These are phyloP conservation scores for Saturnispora dispora DNA, from an alignment of 805 yeast genomes.

Conservation along the genomic window DNA sequence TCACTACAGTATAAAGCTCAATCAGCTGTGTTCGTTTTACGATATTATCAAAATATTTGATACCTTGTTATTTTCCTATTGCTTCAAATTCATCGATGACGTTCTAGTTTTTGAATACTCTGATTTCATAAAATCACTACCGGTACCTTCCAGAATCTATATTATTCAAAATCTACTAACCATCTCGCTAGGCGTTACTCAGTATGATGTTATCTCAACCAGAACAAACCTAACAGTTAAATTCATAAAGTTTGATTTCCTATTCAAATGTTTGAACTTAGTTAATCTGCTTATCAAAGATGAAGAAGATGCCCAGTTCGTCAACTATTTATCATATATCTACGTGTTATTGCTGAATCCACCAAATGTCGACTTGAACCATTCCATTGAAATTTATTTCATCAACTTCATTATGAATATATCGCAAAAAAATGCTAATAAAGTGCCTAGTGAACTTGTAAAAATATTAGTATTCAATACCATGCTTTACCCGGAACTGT, in stretches of 20 bases:
- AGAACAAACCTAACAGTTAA: background rate
- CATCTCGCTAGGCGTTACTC: background rate
- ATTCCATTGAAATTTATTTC: background rate
- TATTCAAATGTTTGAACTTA: background rate
- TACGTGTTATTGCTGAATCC: constrained; percentile 3
- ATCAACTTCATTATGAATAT: background rate
- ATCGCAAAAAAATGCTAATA: background rate
- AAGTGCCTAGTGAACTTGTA: background rate
- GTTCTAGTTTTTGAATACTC: background rate
- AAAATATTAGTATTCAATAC: background rate
- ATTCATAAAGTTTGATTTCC: background rate
- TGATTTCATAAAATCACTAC: background rate
- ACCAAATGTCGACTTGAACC: background rate
- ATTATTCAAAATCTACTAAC: background rate
- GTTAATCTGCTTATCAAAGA: background rate
- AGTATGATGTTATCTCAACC: background rate
- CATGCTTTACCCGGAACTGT: background rate
- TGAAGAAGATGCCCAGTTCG: background rate
- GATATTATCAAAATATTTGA: background rate
- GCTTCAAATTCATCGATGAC: background rate
- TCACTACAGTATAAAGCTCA: background rate
- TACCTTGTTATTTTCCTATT: background rate
- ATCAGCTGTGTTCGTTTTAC: background rate
- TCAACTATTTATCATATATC: background rate
- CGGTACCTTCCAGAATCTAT: background rate